A percentile compares a stretch with the other conserved stretches of the same genome.
phyloP scores from a whole-genome alignment of 768 basidiomycete species.

The Erythrobasidium yunnanense region DNA sequence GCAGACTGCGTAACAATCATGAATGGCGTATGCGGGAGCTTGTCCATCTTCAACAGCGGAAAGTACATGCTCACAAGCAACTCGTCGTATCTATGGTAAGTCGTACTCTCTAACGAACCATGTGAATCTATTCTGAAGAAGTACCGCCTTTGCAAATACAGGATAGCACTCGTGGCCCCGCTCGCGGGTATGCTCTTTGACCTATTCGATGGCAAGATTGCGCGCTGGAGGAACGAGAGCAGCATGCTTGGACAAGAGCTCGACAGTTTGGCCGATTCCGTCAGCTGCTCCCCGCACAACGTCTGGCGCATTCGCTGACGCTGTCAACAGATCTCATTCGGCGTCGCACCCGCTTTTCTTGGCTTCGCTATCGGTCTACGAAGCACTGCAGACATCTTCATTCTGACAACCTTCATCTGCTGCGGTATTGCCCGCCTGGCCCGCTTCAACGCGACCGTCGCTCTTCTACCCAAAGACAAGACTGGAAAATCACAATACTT shows the following conservation, averaged over 20 bases:
- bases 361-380: conserved; percentile 74
- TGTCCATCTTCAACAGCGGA: conserved; percentile 87
- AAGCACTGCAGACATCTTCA: conserved; percentile 77
- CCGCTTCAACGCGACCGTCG: conserved; percentile 96
- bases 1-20: conserved; percentile 97
- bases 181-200: conserved; percentile 94
- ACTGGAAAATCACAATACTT: conserved; percentile 87
- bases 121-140: background rate
- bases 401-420: conserved; percentile 81
- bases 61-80: conserved; percentile 73
- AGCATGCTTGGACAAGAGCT: conserved; percentile 96
- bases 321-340: conserved; percentile 73
- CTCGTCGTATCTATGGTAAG: conserved; percentile 59
- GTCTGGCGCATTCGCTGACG: background rate
- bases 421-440: conserved; percentile 93
- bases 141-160: conserved; percentile 10
- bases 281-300: conserved; percentile 43
- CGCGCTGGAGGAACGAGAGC: conserved; percentile 87
- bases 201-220: conserved; percentile 93
- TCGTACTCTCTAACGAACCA: background rate
- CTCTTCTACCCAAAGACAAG: conserved; percentile 73
- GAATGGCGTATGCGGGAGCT: conserved; percentile 95
- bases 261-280: conserved; percentile 91
- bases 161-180: conserved; percentile 71
- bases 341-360: conserved; percentile 87